Conservation (phyloP, 2,329 filamentous ascomycete species). For the Drechslera avenae region DNA sequence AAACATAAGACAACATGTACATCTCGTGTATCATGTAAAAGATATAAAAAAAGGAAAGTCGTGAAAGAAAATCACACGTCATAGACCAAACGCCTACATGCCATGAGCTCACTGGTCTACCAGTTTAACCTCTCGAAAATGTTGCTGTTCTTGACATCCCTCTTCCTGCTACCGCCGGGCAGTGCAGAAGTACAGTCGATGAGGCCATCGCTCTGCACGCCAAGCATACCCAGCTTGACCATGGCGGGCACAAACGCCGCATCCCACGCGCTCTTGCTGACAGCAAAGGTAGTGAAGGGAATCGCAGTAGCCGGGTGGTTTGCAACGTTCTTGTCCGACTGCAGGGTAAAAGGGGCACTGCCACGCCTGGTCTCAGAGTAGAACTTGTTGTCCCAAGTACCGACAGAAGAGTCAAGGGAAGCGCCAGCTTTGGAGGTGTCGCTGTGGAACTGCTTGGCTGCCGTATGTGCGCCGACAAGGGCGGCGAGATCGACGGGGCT, state of each 20-base stretch:
- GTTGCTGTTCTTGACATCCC: constrained; percentile 38
- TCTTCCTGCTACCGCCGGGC: constrained; percentile 37
- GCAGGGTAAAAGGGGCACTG: constrained; percentile 37
- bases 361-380: constrained; percentile 41
- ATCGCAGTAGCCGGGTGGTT: constrained; percentile 26
- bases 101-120: too few species aligned
- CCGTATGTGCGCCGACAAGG: constrained; percentile 46
- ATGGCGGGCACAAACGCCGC: constrained; percentile 43
- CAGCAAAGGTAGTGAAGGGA: constrained; percentile 30
- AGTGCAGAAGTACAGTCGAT: constrained; percentile 44
- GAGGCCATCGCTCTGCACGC: constrained; percentile 28
- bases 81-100: too few species aligned
- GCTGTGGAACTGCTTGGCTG: constrained; percentile 37
- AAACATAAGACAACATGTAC: too few species aligned
- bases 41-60: too few species aligned
- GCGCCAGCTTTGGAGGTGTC: constrained; percentile 33
- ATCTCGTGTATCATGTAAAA: too few species aligned
- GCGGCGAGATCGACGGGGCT: constrained; percentile 46
- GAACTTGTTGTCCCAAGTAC: constrained; percentile 46
- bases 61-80: too few species aligned
- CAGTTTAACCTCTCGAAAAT: constrained; percentile 34
- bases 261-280: constrained; percentile 38
- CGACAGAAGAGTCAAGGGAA: constrained; percentile 43
- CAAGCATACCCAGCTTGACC: constrained; percentile 45
- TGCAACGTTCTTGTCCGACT: constrained; percentile 37